A percentile compares a stretch with the other conserved stretches of the same genome.
These are phyloP conservation scores for Syzygium syzygioides DNA, from an alignment of 441 rosid species.

Conservation along the genomic window DNA sequence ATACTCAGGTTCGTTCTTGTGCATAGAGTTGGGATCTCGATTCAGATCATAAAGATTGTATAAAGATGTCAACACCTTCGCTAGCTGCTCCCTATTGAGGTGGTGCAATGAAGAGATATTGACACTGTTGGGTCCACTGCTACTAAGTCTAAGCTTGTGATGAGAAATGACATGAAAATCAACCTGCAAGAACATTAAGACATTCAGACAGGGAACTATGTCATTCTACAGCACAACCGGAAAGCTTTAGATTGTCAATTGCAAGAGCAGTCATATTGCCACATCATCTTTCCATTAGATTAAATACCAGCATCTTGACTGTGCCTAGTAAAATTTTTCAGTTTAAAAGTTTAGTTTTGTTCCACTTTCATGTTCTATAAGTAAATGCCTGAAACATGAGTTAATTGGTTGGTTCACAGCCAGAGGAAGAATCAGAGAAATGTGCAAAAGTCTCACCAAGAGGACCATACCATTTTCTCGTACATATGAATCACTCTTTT, in stretches of 20 bases:
- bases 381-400: not conserved
- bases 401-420: not conserved
- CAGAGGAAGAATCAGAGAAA: not conserved
- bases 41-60: slow-evolving; percentile 69
- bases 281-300: not conserved
- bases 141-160: slow-evolving; percentile 42
- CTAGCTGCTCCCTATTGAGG: slow-evolving; percentile 88
- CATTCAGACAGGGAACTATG: not conserved
- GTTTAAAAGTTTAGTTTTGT: not conserved
- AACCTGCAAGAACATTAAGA: slow-evolving; percentile 39
- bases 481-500: slow-evolving; percentile 58
- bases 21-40: slow-evolving; percentile 24
- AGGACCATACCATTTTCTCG: slow-evolving; percentile 66
- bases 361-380: not conserved
- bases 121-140: slow-evolving; percentile 21
- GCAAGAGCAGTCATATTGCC: not conserved
- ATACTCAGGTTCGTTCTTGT: slow-evolving; percentile 65
- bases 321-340: not conserved
- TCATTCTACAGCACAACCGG: not conserved
- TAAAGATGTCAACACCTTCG: slow-evolving; percentile 60
- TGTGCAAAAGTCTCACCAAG: not conserved
- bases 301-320: not conserved
- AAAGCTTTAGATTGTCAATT: not conserved
- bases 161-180: slow-evolving; percentile 71
- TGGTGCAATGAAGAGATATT: slow-evolving; percentile 50